Percentiles rank a stretch among this genome's conserved stretches.
Evolutionary conservation across 2,329 filamentous ascomycete genomes (phyloP).

Genomic region (Passalora sequoiae): DNA sequence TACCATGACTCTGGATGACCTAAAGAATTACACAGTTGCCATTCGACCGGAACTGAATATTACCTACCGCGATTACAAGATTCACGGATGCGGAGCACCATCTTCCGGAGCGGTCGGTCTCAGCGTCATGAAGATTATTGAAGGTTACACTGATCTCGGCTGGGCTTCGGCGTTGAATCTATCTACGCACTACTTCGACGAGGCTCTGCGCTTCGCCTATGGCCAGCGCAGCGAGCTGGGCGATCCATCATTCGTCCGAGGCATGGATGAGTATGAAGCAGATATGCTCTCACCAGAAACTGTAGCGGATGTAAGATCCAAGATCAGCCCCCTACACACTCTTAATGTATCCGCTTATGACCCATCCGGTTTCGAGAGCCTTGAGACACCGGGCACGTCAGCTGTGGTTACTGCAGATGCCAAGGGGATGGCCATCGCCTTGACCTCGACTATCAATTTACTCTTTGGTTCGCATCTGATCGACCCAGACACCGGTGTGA

Average conservation of each 20-base stretch:
- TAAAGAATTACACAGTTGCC: constrained; percentile 66
- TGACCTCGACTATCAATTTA: constrained; percentile 84
- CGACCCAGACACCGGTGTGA: constrained; percentile 75
- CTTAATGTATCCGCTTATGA: constrained; percentile 71
- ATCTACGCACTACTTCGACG: constrained; percentile 75
- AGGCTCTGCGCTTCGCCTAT: constrained; percentile 87
- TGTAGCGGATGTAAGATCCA: constrained; percentile 55
- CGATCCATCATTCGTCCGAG: constrained; percentile 69
- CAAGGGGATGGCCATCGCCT: constrained; percentile 68
- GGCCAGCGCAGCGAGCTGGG: constrained; percentile 69
- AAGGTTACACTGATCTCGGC: constrained; percentile 65
- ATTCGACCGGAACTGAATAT: constrained; percentile 56
- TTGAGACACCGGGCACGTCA: constrained; percentile 68
- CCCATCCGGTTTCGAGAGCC: constrained; percentile 58
- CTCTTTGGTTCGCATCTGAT: constrained; percentile 76
- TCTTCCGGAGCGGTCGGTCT: constrained; percentile 72
- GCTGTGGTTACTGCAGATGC: constrained; percentile 68
- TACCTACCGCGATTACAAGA: constrained; percentile 58
- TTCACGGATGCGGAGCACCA: constrained; percentile 67
- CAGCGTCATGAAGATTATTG: constrained; percentile 73
- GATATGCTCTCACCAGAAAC: constrained; percentile 60
- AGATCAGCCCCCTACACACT: constrained; percentile 68
- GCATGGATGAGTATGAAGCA: constrained; percentile 59
- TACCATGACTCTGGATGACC: constrained; percentile 77
- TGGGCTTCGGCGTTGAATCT: constrained; percentile 55